Evolutionary conservation across 2,329 filamentous ascomycete species (phyloP).

Genomic region (Phoma sp.): DNA sequence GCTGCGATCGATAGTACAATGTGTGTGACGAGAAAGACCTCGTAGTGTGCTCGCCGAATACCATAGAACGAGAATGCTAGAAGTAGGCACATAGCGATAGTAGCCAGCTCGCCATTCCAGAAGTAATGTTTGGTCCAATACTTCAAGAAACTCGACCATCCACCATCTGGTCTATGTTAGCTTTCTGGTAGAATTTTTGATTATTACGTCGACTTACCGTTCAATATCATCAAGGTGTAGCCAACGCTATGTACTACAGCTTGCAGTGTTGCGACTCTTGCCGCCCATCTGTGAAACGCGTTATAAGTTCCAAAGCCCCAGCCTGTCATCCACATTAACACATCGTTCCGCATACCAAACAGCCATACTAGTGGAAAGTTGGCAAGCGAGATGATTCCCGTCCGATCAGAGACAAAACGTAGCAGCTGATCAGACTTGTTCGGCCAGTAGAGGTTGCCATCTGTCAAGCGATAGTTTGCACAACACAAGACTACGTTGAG

Average conservation of each 20-base stretch:
- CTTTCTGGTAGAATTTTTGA: background rate
- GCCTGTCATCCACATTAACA: constrained; percentile 70
- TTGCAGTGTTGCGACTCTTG: constrained; percentile 66
- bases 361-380: constrained; percentile 71
- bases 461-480: constrained; percentile 54
- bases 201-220: constrained; percentile 21
- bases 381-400: constrained; percentile 67
- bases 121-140: constrained; percentile 57
- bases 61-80: constrained; percentile 59
- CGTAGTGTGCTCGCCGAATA: constrained; percentile 58
- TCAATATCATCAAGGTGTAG: constrained; percentile 59
- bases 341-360: constrained; percentile 71
- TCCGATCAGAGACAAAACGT: constrained; percentile 68
- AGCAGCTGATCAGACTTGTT: constrained; percentile 48
- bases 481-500: constrained; percentile 54
- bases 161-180: constrained; percentile 20
- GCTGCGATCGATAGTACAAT: constrained; percentile 51
- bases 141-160: constrained; percentile 49
- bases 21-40: constrained; percentile 53
- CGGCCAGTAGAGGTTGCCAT: constrained; percentile 55
- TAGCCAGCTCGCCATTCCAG: constrained; percentile 57
- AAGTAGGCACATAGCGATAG: constrained; percentile 53
- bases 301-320: constrained; percentile 73
- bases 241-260: constrained; percentile 68
- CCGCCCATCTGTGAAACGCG: constrained; percentile 71